These are phyloP conservation scores for Aureobasidium pullulans DNA, from an alignment of 2,329 filamentous ascomycete species.

Conservation along the genomic window DNA sequence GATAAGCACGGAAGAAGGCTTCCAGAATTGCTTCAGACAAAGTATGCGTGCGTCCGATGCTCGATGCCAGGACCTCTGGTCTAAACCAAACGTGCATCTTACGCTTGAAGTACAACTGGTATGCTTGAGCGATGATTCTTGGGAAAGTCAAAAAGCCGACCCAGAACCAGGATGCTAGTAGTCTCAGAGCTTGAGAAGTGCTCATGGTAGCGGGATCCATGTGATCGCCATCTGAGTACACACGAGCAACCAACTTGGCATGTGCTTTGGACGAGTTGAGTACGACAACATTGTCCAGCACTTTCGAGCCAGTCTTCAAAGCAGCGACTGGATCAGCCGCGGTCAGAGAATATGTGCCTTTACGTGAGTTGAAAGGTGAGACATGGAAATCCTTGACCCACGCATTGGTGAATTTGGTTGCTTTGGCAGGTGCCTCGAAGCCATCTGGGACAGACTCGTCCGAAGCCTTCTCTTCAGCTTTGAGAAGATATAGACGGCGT, in stretches of 20 bases:
- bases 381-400: slow-evolving; percentile 71
- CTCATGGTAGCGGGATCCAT: slow-evolving; percentile 45
- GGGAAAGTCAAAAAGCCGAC: slow-evolving; percentile 60
- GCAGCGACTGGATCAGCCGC: slow-evolving; percentile 36
- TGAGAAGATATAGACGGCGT: slow-evolving; percentile 57
- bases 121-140: slow-evolving; percentile 56
- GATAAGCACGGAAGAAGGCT: slow-evolving; percentile 32
- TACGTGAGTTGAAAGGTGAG: slow-evolving; percentile 61
- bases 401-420: slow-evolving; percentile 38
- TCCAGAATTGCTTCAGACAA: slow-evolving; percentile 40
- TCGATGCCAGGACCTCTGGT: slow-evolving; percentile 54
- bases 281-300: slow-evolving; percentile 54
- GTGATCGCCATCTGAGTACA: slow-evolving; percentile 47
- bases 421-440: slow-evolving; percentile 14
- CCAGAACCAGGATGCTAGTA: slow-evolving; percentile 53
- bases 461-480: slow-evolving; percentile 26
- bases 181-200: slow-evolving; percentile 20
- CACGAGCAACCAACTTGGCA: slow-evolving; percentile 53
- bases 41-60: slow-evolving; percentile 48
- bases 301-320: slow-evolving; percentile 19
- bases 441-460: slow-evolving; percentile 6
- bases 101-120: slow-evolving; percentile 47
- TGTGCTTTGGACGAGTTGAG: slow-evolving; percentile 53
- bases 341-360: slow-evolving; percentile 41
- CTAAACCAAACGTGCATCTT: slow-evolving; percentile 58